phyloP scores from a whole-genome alignment of 2,329 filamentous ascomycete species.

The Zarea fungicola region DNA sequence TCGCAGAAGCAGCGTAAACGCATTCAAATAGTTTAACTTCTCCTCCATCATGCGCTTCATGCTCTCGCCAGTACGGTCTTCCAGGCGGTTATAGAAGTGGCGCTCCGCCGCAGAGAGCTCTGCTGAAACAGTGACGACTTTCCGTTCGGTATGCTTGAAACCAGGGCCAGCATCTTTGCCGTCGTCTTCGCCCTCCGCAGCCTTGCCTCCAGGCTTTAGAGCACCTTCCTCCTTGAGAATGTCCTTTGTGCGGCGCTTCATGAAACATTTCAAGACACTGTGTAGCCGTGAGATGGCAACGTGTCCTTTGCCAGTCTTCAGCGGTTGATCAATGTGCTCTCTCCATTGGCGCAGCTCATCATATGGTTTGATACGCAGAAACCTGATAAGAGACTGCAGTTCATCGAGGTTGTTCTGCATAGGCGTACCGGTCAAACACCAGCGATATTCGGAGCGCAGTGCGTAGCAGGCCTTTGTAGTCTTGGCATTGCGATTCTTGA shows the following conservation, averaged over 20 bases:
- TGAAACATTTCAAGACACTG: constrained; percentile 82
- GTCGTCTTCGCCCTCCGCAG: constrained; percentile 40
- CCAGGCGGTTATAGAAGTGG: constrained; percentile 78
- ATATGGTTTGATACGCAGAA: constrained; percentile 87
- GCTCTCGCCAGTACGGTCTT: constrained; percentile 78
- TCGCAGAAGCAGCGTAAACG: constrained; percentile 84
- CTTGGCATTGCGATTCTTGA: constrained; percentile 97
- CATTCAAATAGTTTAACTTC: constrained; percentile 85
- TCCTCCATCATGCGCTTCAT: constrained; percentile 84
- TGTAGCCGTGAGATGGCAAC: constrained; percentile 85
- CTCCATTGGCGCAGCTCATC: constrained; percentile 84
- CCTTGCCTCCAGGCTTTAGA: constrained; percentile 69
- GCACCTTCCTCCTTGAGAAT: constrained; percentile 87
- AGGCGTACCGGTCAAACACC: constrained; percentile 93
- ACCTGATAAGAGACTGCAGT: constrained; percentile 86
- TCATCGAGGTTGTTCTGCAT: constrained; percentile 99
- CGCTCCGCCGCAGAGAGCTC: constrained; percentile 76
- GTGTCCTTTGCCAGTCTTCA: constrained; percentile 86
- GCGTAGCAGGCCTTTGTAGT: constrained; percentile 88
- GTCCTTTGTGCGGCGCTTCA: constrained; percentile 98
- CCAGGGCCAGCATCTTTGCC: constrained; percentile 52
- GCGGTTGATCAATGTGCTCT: constrained; percentile 79
- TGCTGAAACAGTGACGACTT: constrained; percentile 73
- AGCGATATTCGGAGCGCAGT: constrained; percentile 79
- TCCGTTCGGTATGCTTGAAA: constrained; percentile 89